Evolutionary conservation across 2,329 filamentous ascomycete species (phyloP).

Genomic region (Aschersonia sp.): DNA sequence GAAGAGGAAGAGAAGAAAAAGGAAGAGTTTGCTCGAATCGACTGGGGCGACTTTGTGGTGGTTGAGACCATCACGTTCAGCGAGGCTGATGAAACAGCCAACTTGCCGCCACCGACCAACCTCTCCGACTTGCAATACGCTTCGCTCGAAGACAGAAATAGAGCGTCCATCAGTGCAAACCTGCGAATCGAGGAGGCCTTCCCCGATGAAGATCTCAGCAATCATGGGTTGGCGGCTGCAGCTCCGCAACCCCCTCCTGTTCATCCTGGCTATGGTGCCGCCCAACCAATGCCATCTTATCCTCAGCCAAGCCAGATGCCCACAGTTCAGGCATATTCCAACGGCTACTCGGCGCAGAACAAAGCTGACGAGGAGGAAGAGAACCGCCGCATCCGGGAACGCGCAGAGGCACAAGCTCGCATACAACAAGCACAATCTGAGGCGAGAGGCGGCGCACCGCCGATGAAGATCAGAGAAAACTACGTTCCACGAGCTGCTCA

Average conservation of each 20-base stretch:
- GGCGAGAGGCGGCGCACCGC: conserved; percentile 49
- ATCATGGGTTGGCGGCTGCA: conserved; percentile 30
- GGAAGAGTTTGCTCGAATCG: conserved; percentile 65
- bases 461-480: conserved; percentile 86
- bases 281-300: conserved; percentile 12
- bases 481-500: conserved; percentile 77
- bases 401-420: conserved; percentile 42
- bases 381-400: conserved; percentile 46
- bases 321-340: conserved; percentile 18
- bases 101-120: conserved; percentile 78
- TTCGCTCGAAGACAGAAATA: conserved; percentile 87
- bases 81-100: conserved; percentile 71
- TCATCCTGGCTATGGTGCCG: conserved; percentile 26
- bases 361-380: conserved; percentile 46
- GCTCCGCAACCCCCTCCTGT: conserved; percentile 21
- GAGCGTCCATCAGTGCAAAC: conserved; percentile 68
- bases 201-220: conserved; percentile 51
- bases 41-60: conserved; percentile 96
- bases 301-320: conserved; percentile 21
- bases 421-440: conserved; percentile 69
- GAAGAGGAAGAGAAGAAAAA: conserved; percentile 75
- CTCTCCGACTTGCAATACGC: conserved; percentile 87
- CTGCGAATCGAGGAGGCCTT: conserved; percentile 90
- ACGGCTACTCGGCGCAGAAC: conserved; percentile 15
- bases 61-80: conserved; percentile 91